Base-by-base conservation (phyloP, 1,139 yeast genomes). In the Candida sojae region DNA sequence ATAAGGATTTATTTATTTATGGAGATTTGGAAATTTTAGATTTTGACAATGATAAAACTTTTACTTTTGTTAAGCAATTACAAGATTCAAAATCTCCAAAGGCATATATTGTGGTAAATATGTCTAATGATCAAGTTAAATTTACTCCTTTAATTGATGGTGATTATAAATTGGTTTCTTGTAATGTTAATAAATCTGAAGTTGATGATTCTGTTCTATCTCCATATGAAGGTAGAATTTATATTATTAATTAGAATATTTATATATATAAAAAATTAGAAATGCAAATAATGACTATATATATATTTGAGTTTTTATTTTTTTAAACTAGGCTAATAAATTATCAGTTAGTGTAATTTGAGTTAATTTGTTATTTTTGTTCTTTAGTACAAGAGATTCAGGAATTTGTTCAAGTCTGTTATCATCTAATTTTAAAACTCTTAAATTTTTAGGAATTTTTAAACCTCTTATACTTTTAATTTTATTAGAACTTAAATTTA, bases 21-120 rank as follows among this genome's bases (percentile, higher is more conserved):
- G 86, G 86, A n/a, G 58, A 59, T 25, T 75, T 78, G 56, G 66
- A 70, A 47, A 60, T 75, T 34, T 57, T 73, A 54, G 80, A 77
- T 54, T 52, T 46, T 42, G 77, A 72, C 9, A 69, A 75, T 58
- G 57, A 61, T 34, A 57, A 70, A 45, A 58, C 67, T n/a, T 76
- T 79, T 55, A 66, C 72, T 6, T 74, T 65, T 57, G 53, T 67
- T 43, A 79, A 79, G 61, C 59, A 58, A 35, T 43, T 45, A 23
- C 30, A 35, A 11, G 46, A 45, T 21, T 39, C 43, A 13, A 43
- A 51, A 13, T 50, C 56, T 29, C 55, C 62, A 37, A 67, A 65
- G 48, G 68, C 75, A 7, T 71, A 70, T 52, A 73, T 75, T 39
- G 79, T 70, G 5, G 66, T 80, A 62, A 80, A 80, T 64, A 79